phyloP scores from a whole-genome alignment of 176 grass and related monocot species.

The Lolium perenne region DNA sequence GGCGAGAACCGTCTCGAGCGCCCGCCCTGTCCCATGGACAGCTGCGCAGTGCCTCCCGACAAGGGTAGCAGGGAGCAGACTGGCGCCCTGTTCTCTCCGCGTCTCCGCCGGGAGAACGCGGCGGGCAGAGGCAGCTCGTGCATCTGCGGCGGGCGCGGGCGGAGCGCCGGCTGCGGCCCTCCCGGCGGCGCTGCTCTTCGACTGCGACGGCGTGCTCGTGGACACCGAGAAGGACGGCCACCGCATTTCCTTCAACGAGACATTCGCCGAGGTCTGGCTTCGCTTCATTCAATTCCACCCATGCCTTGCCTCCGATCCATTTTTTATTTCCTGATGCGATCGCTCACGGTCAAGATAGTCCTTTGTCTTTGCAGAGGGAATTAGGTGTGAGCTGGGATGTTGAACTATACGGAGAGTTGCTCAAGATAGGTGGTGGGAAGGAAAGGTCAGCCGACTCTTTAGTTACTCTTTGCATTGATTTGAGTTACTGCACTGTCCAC shows the following conservation, averaged over 20 bases:
- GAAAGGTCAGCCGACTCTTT: constrained; percentile 65
- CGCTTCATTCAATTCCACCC: background rate
- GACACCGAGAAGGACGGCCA: constrained; percentile 98
- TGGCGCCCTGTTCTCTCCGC: background rate
- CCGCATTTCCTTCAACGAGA: constrained; percentile 94
- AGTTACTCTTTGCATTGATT: no score
- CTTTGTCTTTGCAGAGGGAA: constrained; percentile 68
- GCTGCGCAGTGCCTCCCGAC: constrained; percentile 1
- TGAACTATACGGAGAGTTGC: constrained; percentile 86
- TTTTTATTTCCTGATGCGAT: constrained; percentile 4
- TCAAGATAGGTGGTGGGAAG: constrained; percentile 96
- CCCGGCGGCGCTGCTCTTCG: constrained; percentile 81
- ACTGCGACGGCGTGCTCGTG: constrained; percentile 95
- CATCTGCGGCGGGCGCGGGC: background rate
- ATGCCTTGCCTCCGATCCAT: background rate
- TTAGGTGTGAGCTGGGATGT: constrained; percentile 90
- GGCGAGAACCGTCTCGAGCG: constrained; percentile 8
- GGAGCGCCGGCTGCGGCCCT: constrained; percentile 26
- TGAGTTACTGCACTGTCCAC: background rate
- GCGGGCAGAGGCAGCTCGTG: background rate
- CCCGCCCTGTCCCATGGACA: background rate
- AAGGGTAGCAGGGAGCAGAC: background rate
- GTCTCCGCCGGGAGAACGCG: background rate
- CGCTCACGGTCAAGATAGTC: background rate
- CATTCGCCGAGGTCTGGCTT: constrained; percentile 73